Conservation (phyloP, 768 basidiomycete genomes). For the Tulasnella sp. region DNA sequence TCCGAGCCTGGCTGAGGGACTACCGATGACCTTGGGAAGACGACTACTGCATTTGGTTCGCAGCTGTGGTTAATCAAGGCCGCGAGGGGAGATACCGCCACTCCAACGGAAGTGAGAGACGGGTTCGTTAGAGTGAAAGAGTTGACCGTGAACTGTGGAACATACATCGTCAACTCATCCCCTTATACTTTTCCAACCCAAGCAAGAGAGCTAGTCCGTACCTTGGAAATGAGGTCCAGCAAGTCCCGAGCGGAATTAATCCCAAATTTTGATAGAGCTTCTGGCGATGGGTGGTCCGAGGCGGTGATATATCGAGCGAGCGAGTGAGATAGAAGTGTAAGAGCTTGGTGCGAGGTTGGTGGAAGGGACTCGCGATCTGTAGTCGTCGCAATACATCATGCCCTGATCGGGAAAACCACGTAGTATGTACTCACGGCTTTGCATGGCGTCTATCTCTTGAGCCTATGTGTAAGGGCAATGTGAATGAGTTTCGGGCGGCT, state of each 20-base stretch:
- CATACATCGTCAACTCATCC: background rate
- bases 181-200: too few relatives aligned
- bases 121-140: constrained; percentile 82
- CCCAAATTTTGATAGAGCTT: constrained; percentile 57
- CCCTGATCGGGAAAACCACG: background rate
- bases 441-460: constrained; percentile 61
- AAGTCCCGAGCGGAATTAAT: constrained; percentile 59
- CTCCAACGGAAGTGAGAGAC: constrained; percentile 74
- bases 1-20: constrained; percentile 45
- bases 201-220: constrained; percentile 35
- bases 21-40: constrained; percentile 65
- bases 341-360: constrained; percentile 50
- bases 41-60: constrained; percentile 82
- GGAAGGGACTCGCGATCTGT: constrained; percentile 58
- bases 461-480: constrained; percentile 40
- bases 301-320: constrained; percentile 55
- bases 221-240: constrained; percentile 68
- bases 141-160: constrained; percentile 77
- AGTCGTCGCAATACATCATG: background rate
- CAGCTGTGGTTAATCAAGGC: constrained; percentile 90
- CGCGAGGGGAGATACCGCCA: constrained; percentile 71
- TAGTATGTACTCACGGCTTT: constrained; percentile 61
- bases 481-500: background rate
- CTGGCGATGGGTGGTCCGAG: constrained; percentile 50
- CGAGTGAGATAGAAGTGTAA: constrained; percentile 69